Percentiles rank a stretch among this genome's conserved stretches.
phyloP scores from a whole-genome alignment of 1,139 yeast genomes.

The Taphrina sp. region DNA sequence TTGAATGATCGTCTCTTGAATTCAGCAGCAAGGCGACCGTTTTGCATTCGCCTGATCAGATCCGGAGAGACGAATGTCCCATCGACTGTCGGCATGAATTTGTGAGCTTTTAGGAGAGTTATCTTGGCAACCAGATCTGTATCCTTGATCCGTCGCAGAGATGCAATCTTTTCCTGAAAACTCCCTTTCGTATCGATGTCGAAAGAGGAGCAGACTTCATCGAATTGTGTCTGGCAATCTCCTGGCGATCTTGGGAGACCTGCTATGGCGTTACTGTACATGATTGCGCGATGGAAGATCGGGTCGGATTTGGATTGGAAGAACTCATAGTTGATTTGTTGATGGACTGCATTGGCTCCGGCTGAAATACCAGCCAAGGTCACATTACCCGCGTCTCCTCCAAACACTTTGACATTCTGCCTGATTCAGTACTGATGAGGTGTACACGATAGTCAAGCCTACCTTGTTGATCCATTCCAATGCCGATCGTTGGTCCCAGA shows the following conservation, averaged over 20 bases:
- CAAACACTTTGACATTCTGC: slow-evolving; percentile 43
- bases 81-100: slow-evolving; percentile 49
- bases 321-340: slow-evolving; percentile 46
- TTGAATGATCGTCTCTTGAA: slow-evolving; percentile 41
- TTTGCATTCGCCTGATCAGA: slow-evolving; percentile 43
- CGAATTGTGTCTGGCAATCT: slow-evolving; percentile 46
- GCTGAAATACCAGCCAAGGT: slow-evolving; percentile 48
- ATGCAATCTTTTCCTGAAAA: slow-evolving; percentile 39
- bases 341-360: slow-evolving; percentile 38
- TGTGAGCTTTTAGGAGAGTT: slow-evolving; percentile 43
- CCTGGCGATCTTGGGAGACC: slow-evolving; percentile 46
- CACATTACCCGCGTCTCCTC: slow-evolving; percentile 46
- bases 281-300: slow-evolving; percentile 46
- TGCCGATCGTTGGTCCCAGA: slow-evolving; percentile 42
- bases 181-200: slow-evolving; percentile 33
- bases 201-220: slow-evolving; percentile 43
- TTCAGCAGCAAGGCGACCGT: slow-evolving; percentile 45
- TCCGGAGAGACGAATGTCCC: slow-evolving; percentile 43
- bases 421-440: slow-evolving; percentile 42
- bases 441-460: not conserved
- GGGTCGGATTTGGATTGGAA: slow-evolving; percentile 46
- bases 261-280: slow-evolving; percentile 45
- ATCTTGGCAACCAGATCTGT: slow-evolving; percentile 42
- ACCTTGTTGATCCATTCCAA: slow-evolving; percentile 28
- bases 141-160: slow-evolving; percentile 40